Evolutionary conservation across 176 grass and related monocot species (phyloP).

Genomic region (Rhynchospora breviuscula): DNA sequence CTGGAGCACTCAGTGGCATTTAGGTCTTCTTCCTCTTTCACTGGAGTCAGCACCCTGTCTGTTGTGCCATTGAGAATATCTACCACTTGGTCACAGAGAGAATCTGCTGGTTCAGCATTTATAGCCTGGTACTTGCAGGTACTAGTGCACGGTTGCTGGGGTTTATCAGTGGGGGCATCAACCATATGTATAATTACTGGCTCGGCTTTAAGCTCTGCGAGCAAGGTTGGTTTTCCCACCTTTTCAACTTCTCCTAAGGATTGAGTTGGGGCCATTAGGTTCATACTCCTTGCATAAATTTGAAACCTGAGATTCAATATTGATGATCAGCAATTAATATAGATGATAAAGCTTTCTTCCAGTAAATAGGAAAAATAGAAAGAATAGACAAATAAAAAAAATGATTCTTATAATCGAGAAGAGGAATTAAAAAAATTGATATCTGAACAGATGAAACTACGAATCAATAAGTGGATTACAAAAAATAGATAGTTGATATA

Average conservation of each 20-base stretch:
- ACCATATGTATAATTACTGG: not conserved
- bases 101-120: not conserved
- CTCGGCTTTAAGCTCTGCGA: slow-evolving; percentile 28
- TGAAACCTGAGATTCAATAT: not conserved
- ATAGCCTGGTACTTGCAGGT: not conserved
- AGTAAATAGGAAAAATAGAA: not conserved
- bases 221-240: slow-evolving; percentile 3
- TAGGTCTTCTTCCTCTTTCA: slow-evolving; percentile 42
- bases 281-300: not conserved
- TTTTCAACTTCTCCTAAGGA: slow-evolving; percentile 14
- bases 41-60: not conserved
- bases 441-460: not conserved
- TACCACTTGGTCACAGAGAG: slow-evolving; percentile 20
- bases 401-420: not conserved
- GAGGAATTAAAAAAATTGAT: not conserved
- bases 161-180: not conserved
- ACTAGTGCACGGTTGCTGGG: not conserved
- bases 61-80: slow-evolving; percentile 22
- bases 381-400: not conserved
- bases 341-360: not conserved
- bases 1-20: slow-evolving; percentile 82
- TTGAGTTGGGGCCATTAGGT: slow-evolving; percentile 28
- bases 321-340: not conserved
- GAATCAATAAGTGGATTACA: too few species aligned
- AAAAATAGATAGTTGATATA: too few species aligned